A percentile compares a stretch with the other conserved stretches of the same genome.
Evolutionary conservation across 495 filamentous ascomycete species (phyloP).

Genomic region (Penicillium taxi): DNA sequence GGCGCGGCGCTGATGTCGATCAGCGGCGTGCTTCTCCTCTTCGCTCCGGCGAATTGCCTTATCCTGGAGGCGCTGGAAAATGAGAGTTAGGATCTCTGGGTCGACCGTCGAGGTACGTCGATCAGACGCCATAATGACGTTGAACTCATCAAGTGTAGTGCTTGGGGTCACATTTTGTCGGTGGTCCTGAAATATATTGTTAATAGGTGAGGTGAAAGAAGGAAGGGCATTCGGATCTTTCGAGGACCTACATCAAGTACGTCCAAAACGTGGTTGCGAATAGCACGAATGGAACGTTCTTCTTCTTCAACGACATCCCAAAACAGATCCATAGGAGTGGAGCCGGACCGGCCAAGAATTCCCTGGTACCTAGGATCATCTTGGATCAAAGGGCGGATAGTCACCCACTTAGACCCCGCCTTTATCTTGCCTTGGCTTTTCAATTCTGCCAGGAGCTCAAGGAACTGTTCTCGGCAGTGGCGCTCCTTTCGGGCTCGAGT

Average conservation of each 20-base stretch:
- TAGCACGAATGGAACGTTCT: conserved; percentile 70
- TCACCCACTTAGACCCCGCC: conserved; percentile 82
- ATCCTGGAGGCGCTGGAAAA: conserved; percentile 82
- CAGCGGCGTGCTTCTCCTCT: conserved; percentile 74
- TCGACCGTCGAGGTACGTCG: conserved; percentile 77
- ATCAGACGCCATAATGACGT: conserved; percentile 67
- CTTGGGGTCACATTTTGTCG: conserved; percentile 80
- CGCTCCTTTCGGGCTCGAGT: conserved; percentile 72
- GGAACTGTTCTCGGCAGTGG: conserved; percentile 73
- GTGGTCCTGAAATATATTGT: conserved; percentile 55
- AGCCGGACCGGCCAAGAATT: conserved; percentile 81
- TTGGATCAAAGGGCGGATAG: conserved; percentile 68
- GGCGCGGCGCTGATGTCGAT: conserved; percentile 77
- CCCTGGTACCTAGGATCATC: conserved; percentile 76
- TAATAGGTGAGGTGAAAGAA: conserved; percentile 6
- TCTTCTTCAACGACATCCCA: conserved; percentile 97
- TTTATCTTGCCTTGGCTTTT: conserved; percentile 75
- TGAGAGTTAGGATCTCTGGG: conserved; percentile 60
- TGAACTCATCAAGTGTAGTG: conserved; percentile 84
- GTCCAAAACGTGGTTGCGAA: conserved; percentile 79
- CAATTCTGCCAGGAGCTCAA: conserved; percentile 64
- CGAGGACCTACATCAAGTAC: conserved; percentile 78
- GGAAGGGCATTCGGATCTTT: not conserved
- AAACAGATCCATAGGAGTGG: conserved; percentile 87
- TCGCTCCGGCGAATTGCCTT: conserved; percentile 68